phyloP scores from a whole-genome alignment of 148 eudicot species.

The Bassia scoparia region DNA sequence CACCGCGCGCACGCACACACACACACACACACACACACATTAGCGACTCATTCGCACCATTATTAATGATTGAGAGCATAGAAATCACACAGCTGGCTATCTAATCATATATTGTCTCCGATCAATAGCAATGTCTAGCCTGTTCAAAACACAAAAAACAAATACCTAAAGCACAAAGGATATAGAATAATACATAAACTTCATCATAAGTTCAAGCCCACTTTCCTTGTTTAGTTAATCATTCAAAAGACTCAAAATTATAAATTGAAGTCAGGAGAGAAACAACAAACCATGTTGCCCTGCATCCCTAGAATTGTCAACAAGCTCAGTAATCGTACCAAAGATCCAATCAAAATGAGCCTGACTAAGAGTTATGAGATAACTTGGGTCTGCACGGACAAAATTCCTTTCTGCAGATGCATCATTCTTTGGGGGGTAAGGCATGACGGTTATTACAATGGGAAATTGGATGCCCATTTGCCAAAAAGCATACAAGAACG shows the following conservation, averaged over 20 bases:
- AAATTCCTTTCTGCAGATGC: conserved; percentile 33
- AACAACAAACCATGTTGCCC: conserved; percentile 46
- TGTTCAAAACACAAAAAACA: conserved; percentile 27
- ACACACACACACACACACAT: too few relatives aligned
- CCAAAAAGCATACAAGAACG: too few relatives aligned
- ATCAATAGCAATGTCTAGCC: conserved; percentile 53
- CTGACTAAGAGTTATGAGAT: conserved; percentile 68
- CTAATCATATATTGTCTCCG: conserved; percentile 42
- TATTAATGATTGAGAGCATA: conserved; percentile 60
- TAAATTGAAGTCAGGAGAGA: neutral
- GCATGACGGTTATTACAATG: conserved; percentile 11
- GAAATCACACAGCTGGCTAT: conserved; percentile 45
- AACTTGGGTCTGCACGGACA: conserved; percentile 59
- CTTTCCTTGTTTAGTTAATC: neutral
- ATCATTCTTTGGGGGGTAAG: conserved; percentile 18
- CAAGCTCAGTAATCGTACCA: conserved; percentile 82
- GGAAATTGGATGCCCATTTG: too few relatives aligned
- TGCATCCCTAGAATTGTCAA: conserved; percentile 80
- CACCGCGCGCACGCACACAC: too few relatives aligned
- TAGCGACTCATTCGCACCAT: conserved; percentile 69
- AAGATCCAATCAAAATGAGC: conserved; percentile 75
- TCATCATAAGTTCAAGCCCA: neutral
- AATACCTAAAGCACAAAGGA: conserved; percentile 2
- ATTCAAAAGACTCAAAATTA: neutral
- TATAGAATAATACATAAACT: neutral